Conservation (phyloP, 805 yeast species). For the Kregervanrija pseudodelftensis region DNA sequence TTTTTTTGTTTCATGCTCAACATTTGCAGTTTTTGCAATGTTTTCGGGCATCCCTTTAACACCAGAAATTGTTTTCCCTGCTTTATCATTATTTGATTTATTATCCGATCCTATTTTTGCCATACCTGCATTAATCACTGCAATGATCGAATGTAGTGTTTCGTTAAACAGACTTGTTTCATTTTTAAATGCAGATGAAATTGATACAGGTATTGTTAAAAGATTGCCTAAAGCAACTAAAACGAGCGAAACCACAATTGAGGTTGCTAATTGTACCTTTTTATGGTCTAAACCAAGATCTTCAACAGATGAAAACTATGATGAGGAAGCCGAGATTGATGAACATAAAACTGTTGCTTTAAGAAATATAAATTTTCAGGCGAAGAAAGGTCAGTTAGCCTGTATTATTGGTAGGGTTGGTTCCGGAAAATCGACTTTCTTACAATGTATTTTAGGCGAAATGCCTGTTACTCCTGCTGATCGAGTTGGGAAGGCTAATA, state of each 20-base stretch:
- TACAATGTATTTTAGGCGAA: constrained; percentile 49
- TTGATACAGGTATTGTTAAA: constrained; percentile 30
- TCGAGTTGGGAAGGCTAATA: constrained; percentile 10
- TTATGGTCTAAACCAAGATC: constrained; percentile 34
- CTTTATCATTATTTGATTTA: constrained; percentile 52
- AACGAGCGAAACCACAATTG: constrained; percentile 32
- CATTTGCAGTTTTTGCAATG: constrained; percentile 48
- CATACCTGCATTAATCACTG: constrained; percentile 51
- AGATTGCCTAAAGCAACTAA: constrained; percentile 16
- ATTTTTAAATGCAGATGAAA: constrained; percentile 38
- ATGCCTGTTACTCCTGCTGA: constrained; percentile 31
- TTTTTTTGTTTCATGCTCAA: constrained; percentile 53
- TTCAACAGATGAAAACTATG: constrained; percentile 21
- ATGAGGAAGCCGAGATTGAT: constrained; percentile 35
- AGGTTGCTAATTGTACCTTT: constrained; percentile 44
- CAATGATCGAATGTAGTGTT: constrained; percentile 52
- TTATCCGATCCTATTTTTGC: constrained; percentile 52
- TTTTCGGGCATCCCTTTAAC: constrained; percentile 44
- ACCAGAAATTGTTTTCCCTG: constrained; percentile 65
- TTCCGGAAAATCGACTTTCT: constrained; percentile 55
- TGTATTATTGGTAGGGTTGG: constrained; percentile 66
- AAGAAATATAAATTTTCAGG: constrained; percentile 39
- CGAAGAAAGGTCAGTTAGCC: constrained; percentile 43
- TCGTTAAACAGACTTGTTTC: constrained; percentile 46
- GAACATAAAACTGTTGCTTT: constrained; percentile 33